Conservation (phyloP, 257 asterid genomes). For the Forsythia suspensa region DNA sequence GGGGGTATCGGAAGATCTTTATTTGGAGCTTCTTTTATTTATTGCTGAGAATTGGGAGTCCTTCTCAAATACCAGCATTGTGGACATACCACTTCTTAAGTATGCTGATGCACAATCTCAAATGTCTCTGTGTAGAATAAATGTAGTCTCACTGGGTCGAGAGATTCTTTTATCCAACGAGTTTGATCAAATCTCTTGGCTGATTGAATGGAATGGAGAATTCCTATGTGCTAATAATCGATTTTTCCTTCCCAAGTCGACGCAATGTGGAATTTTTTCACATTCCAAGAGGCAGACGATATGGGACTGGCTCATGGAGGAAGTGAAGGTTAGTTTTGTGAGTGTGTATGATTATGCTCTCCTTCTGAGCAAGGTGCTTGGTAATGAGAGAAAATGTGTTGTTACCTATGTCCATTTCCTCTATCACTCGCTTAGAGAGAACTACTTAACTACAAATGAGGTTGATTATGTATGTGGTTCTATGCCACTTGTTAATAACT, state of each 20-base stretch:
- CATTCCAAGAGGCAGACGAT: constrained; percentile 14
- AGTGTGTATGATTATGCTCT: constrained; percentile 22
- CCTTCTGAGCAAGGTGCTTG: neutral
- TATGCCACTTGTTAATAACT: constrained; percentile 30
- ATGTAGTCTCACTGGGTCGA: neutral
- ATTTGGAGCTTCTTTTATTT: constrained; percentile 31
- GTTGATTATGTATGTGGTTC: neutral
- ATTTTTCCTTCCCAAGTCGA: constrained; percentile 20
- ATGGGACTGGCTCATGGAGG: constrained; percentile 27
- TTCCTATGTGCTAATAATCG: constrained; percentile 9
- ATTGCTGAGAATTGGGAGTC: constrained; percentile 31
- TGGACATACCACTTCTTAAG: constrained; percentile 25
- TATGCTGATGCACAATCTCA: constrained; percentile 10
- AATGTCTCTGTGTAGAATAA: constrained; percentile 27
- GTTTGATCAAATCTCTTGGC: constrained; percentile 26
- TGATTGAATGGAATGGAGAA: constrained; percentile 39
- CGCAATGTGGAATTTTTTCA: constrained; percentile 17
- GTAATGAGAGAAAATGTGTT: constrained; percentile 14
- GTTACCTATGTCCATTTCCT: constrained; percentile 29
- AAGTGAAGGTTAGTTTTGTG: constrained; percentile 15
- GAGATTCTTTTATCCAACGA: constrained; percentile 9
- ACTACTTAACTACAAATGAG: constrained; percentile 7
- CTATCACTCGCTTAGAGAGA: constrained; percentile 11
- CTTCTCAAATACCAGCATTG: constrained; percentile 18
- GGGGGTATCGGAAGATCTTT: constrained; percentile 33